Evolutionary conservation across 768 basidiomycete species (phyloP).

Genomic region (Pulveroboletus sp.): DNA sequence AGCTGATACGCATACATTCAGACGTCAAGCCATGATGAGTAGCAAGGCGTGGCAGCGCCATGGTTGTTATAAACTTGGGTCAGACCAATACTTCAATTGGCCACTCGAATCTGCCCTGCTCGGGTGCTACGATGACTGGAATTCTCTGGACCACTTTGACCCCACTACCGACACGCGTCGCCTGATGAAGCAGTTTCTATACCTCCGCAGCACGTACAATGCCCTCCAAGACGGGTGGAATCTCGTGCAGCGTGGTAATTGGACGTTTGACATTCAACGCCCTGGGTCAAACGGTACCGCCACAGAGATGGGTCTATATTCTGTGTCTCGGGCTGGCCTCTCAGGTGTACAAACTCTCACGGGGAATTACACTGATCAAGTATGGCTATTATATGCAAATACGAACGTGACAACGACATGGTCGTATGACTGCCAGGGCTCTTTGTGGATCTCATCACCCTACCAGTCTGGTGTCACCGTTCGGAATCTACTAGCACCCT

Average conservation of each 20-base stretch:
- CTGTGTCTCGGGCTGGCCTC: conserved; percentile 65
- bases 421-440: conserved; percentile 50
- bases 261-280: conserved; percentile 72
- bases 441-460: conserved; percentile 76
- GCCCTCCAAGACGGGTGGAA: conserved; percentile 84
- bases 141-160: conserved; percentile 92
- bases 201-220: conserved; percentile 62
- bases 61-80: conserved; percentile 88
- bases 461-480: conserved; percentile 57
- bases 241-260: conserved; percentile 79
- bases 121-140: conserved; percentile 89
- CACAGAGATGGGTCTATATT: conserved; percentile 89
- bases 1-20: conserved; percentile 25
- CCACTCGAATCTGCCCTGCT: conserved; percentile 72
- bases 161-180: conserved; percentile 77
- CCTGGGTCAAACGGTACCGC: conserved; percentile 79
- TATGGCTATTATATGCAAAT: conserved; percentile 86
- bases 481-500: conserved; percentile 77
- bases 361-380: conserved; percentile 57
- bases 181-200: conserved; percentile 65
- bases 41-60: conserved; percentile 88
- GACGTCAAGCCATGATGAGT: conserved; percentile 88
- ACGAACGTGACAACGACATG: conserved; percentile 72
- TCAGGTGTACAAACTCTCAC: conserved; percentile 53
- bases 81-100: conserved; percentile 92